These are phyloP conservation scores for Lactarius indigo DNA, from an alignment of 768 basidiomycete species.

Conservation along the genomic window DNA sequence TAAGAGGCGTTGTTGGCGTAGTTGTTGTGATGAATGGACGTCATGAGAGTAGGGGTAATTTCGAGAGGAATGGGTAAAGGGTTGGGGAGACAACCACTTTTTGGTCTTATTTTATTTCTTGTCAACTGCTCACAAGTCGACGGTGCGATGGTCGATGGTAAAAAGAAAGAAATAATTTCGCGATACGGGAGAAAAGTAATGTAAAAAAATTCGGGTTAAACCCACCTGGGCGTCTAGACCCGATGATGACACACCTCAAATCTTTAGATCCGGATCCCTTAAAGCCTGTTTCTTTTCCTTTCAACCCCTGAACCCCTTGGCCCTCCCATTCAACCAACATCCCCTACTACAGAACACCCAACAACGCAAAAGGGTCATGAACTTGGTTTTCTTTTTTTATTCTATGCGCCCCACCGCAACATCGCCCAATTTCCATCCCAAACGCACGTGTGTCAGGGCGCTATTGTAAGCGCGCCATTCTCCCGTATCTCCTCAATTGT, in stretches of 20 bases:
- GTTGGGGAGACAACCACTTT: not conserved
- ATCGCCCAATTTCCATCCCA: not conserved
- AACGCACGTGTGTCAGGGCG: conserved; percentile 17
- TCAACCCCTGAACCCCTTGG: not conserved
- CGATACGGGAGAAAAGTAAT: not conserved
- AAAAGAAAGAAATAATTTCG: too few relatives aligned
- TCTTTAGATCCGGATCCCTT: conserved; percentile 5
- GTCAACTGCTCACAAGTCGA: not conserved
- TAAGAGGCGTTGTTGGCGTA: not conserved
- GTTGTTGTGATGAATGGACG: conserved; percentile 6
- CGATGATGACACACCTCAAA: conserved; percentile 12
- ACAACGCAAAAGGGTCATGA: not conserved
- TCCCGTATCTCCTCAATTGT: not conserved
- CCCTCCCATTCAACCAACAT: not conserved
- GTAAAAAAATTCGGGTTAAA: conserved; percentile 11
- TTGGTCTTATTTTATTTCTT: conserved; percentile 1
- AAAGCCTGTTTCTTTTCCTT: conserved; percentile 18
- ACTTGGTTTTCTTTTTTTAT: not conserved
- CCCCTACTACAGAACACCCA: not conserved
- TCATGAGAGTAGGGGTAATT: conserved; percentile 1
- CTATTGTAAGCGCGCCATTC: not conserved
- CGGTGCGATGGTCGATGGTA: not conserved
- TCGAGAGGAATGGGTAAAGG: conserved; percentile 2
- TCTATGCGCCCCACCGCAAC: not conserved
- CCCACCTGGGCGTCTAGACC: conserved; percentile 12